Percentiles rank a stretch among this genome's conserved stretches.
Conservation (phyloP, 2,329 filamentous ascomycete genomes). For the Colletotrichum sojae region DNA sequence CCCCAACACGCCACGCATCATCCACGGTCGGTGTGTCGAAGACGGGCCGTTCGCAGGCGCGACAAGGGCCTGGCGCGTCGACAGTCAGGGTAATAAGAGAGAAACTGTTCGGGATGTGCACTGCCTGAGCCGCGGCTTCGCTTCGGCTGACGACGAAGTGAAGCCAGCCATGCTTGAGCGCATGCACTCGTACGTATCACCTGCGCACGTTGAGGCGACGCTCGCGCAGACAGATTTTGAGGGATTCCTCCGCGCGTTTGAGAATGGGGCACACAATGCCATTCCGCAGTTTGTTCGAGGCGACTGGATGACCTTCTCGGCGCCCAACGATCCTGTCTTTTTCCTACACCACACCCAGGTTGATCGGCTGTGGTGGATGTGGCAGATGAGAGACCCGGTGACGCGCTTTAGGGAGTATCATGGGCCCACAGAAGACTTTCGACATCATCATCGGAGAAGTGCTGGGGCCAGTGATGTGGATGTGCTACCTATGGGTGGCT, state of each 20-base stretch:
- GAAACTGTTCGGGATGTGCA: neutral
- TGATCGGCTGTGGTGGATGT: slow-evolving; percentile 46
- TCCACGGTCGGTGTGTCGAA: neutral
- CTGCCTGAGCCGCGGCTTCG: slow-evolving; percentile 1
- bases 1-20: neutral
- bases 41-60: neutral
- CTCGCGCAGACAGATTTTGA: neutral
- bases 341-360: slow-evolving; percentile 48
- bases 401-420: slow-evolving; percentile 18
- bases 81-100: neutral
- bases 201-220: neutral
- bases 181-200: neutral
- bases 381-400: slow-evolving; percentile 42
- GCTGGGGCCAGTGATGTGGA: neutral
- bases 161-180: neutral
- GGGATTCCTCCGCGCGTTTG: neutral
- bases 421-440: slow-evolving; percentile 3
- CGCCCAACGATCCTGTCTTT: slow-evolving; percentile 52
- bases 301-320: slow-evolving; percentile 43
- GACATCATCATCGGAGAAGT: neutral
- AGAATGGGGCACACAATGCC: slow-evolving; percentile 10
- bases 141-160: neutral
- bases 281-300: neutral
- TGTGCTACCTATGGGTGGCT: slow-evolving; percentile 5
- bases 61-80: neutral